A percentile compares a stretch with the other conserved stretches of the same genome.
phyloP scores from a whole-genome alignment of 176 grass and related monocot species.

The Panicum miliaceum region DNA sequence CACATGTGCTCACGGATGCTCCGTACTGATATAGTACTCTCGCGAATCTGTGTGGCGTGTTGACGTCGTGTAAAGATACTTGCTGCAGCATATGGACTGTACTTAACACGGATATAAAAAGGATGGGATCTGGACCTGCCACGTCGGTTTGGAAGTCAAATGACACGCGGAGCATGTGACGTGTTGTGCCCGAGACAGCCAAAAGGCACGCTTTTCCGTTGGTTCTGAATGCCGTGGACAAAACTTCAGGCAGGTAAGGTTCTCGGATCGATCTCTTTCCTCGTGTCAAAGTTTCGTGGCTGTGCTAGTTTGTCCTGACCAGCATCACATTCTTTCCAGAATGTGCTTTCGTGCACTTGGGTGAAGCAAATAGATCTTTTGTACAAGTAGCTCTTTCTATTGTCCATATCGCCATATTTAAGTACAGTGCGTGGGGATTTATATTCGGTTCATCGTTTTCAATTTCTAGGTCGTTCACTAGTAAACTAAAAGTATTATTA shows the following conservation, averaged over 20 bases:
- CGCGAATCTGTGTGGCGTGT: background rate
- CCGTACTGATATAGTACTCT: background rate
- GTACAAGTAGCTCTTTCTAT: background rate
- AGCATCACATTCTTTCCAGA: slow-evolving; percentile 15
- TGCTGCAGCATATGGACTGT: background rate
- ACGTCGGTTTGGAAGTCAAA: background rate
- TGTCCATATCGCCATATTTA: background rate
- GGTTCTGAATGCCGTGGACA: background rate
- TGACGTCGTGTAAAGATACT: background rate
- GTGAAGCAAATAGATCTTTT: background rate
- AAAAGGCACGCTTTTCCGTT: background rate
- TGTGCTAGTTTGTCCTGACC: background rate
- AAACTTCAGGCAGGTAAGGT: background rate
- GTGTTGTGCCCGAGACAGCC: background rate
- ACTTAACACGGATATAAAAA: background rate
- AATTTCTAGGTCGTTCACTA: background rate
- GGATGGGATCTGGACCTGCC: background rate
- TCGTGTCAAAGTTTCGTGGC: background rate
- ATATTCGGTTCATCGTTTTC: background rate
- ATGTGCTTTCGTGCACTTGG: background rate
- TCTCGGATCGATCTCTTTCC: background rate
- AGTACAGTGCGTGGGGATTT: no score
- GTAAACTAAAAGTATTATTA: background rate
- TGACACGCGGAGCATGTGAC: background rate
- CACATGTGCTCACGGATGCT: background rate